Evolutionary conservation across 2,329 filamentous ascomycete genomes (phyloP), one percentile per base, ranked within the genome.

Genomic region (Pyricularia grisea): DNA sequence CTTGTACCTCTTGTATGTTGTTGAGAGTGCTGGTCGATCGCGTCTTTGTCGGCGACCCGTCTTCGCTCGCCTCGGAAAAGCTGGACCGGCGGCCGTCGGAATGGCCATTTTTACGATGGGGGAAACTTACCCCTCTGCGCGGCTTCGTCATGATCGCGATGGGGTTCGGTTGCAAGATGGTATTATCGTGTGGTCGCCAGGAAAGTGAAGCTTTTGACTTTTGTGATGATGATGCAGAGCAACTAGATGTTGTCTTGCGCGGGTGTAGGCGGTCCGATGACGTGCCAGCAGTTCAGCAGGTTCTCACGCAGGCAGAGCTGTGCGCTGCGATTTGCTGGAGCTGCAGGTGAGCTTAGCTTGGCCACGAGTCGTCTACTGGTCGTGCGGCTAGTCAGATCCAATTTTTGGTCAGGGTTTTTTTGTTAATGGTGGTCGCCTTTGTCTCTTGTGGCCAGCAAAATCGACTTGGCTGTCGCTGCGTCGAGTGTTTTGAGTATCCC

Each of bases 41-140:
- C 12, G 74, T 68, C 69, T 76, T 76, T 17, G 67, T 67, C 4
- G 69, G 69, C 31, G 70, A 69, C 60, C 69, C 73, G 7, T 73
- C 70, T 28, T 74, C 72, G 66, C 72, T 73, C 66, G 68, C 84
- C 73, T 92, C 90, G 73, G 90, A 91, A 79, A 92, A 88, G 83
- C 89, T 92, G 70, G 86, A 85, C 74, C 90, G 88, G 73, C 88
- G 84, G 67, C 87, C 84, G 14, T 90, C 84, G 71, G 76, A 73
- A 70, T 80, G 77, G 70, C 81, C 81, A 71, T 86, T 85, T 74
- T 81, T 81, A 77, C 81, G 83, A 73, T 81, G 80, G 73, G 83
- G 83, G 77, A 87, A 87, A 72, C 83, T 82, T 70, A 87, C 85
- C 75, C 84, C 85, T 76, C 84, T 82, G 72, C 81, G 80, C 69